phyloP scores from a whole-genome alignment of 2,329 filamentous ascomycete species.

The Drechslerella coelobrocha region DNA sequence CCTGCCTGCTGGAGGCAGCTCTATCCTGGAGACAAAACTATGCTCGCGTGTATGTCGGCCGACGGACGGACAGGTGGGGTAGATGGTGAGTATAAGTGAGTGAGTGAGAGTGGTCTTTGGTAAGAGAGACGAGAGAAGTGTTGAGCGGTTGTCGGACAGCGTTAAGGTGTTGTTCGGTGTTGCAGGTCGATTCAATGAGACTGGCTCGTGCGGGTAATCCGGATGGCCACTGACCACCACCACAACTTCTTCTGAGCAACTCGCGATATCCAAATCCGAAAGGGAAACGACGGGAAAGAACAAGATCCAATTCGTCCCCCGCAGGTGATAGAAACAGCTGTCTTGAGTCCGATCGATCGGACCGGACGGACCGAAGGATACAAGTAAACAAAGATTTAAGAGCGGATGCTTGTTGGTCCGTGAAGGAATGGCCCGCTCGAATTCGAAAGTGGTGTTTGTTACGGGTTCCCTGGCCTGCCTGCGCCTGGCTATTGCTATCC shows the following conservation, averaged over 20 bases:
- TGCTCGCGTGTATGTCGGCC: not conserved
- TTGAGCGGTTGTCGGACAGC: not conserved
- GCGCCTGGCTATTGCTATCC: conserved; percentile 33
- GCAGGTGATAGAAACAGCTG: conserved; percentile 15
- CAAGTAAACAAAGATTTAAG: conserved; percentile 45
- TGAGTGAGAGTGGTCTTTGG: not conserved
- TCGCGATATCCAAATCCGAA: not conserved
- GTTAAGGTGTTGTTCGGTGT: not conserved
- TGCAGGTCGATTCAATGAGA: not conserved
- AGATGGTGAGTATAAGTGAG: not conserved
- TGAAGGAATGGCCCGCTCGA: conserved; percentile 22
- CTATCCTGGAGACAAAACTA: conserved; percentile 25
- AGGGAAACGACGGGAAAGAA: not conserved
- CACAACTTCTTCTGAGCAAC: not conserved
- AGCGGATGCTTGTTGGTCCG: conserved; percentile 5
- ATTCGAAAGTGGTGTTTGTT: conserved; percentile 21
- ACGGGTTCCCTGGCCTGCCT: conserved; percentile 40
- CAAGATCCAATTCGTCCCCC: conserved; percentile 16
- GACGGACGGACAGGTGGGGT: not conserved
- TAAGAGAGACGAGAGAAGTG: not conserved
- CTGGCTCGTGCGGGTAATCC: not conserved
- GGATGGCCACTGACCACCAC: not conserved
- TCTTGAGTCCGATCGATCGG: conserved; percentile 16
- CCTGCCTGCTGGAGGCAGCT: conserved; percentile 34
- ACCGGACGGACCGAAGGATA: conserved; percentile 9